Percentiles rank a stretch among this genome's conserved stretches.
Conservation (phyloP, 768 basidiomycete genomes). For the Clitopilus hobsonii region DNA sequence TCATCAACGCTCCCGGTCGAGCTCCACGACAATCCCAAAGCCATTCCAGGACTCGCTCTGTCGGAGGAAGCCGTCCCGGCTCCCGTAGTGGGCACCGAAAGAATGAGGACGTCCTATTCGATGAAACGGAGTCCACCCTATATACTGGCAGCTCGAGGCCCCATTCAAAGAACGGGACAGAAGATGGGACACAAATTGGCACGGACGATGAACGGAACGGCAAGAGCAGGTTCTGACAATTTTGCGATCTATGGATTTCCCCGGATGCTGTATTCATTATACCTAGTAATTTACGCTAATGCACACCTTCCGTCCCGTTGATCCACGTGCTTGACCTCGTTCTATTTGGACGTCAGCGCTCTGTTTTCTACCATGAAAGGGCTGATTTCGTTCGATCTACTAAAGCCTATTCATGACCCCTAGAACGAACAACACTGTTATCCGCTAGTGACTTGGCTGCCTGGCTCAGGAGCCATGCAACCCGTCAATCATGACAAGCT, state of each 20-base stretch:
- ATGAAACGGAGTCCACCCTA: constrained; percentile 46
- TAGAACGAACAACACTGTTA: too few species aligned
- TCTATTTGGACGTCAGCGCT: too few species aligned
- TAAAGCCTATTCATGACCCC: too few species aligned
- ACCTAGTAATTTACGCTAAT: constrained; percentile 5
- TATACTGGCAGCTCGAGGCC: constrained; percentile 36
- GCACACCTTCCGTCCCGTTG: background rate
- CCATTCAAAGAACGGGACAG: constrained; percentile 40
- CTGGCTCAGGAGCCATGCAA: too few species aligned
- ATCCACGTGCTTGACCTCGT: background rate
- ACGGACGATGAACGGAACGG: constrained; percentile 33
- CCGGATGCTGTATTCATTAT: constrained; percentile 9
- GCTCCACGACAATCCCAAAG: constrained; percentile 4
- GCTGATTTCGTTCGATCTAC: too few species aligned
- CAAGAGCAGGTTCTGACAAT: constrained; percentile 5
- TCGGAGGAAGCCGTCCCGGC: constrained; percentile 12
- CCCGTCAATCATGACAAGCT: too few species aligned
- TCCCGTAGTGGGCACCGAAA: constrained; percentile 26
- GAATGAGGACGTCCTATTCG: constrained; percentile 56
- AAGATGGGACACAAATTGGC: constrained; percentile 30
- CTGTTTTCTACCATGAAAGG: too few species aligned
- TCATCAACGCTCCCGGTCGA: constrained; percentile 47
- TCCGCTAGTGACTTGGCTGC: too few species aligned
- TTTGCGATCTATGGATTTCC: background rate
- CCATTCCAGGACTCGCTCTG: constrained; percentile 7